Evolutionary conservation across 139 green algal species (phyloP).

Genomic region (Pycnococcus provasolii): DNA sequence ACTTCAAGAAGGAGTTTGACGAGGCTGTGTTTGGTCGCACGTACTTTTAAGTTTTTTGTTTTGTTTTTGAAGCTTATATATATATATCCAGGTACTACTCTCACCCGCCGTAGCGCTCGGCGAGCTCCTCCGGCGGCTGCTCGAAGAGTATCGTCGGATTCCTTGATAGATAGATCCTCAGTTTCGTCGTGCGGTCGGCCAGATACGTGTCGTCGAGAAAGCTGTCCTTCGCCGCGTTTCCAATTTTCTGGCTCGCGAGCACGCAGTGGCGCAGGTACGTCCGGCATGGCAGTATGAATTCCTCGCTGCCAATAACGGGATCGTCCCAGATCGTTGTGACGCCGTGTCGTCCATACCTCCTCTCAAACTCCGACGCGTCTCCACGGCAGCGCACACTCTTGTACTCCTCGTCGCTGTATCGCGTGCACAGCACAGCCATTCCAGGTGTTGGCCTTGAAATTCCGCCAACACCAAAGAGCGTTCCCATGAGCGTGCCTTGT

Average conservation of each 20-base stretch:
- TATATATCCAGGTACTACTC: background rate
- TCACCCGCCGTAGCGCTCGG: conserved; percentile 67
- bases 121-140: conserved; percentile 53
- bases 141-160: conserved; percentile 73
- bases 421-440: conserved; percentile 49
- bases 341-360: conserved; percentile 55
- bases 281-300: conserved; percentile 41
- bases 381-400: conserved; percentile 40
- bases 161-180: conserved; percentile 50
- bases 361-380: conserved; percentile 44
- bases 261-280: conserved; percentile 83
- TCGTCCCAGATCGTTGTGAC: conserved; percentile 50
- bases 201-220: conserved; percentile 81
- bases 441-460: background rate
- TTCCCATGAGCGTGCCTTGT: background rate
- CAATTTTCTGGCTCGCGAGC: conserved; percentile 53
- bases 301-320: conserved; percentile 13
- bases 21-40: conserved; percentile 20
- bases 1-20: conserved; percentile 26
- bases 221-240: conserved; percentile 41
- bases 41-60: conserved; percentile 7
- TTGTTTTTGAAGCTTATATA: background rate
- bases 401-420: conserved; percentile 69
- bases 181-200: conserved; percentile 55
- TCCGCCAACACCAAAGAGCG: background rate